Conservation (phyloP, 306 rosid genomes). For the Purshia tridentata region DNA sequence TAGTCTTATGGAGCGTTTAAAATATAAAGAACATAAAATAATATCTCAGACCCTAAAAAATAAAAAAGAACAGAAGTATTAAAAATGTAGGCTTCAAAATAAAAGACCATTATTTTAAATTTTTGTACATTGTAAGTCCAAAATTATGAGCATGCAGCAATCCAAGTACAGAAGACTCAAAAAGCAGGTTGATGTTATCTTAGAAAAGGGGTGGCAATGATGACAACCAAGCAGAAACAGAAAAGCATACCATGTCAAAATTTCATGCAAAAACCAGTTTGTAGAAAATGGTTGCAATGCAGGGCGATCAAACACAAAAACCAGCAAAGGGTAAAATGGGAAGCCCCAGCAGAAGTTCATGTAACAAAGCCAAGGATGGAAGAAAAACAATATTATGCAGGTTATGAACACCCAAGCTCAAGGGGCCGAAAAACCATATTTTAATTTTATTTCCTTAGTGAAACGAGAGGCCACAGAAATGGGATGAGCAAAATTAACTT, state of each 20-base stretch:
- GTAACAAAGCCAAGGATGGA: not conserved
- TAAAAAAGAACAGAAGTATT: too few relatives aligned
- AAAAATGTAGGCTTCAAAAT: too few relatives aligned
- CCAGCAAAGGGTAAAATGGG: not conserved
- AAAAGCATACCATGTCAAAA: not conserved
- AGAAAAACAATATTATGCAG: not conserved
- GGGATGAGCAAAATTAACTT: slow-evolving; percentile 22
- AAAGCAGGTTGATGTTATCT: too few relatives aligned
- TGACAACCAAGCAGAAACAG: not conserved
- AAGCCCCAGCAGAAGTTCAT: not conserved
- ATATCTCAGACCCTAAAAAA: too few relatives aligned
- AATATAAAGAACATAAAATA: too few relatives aligned
- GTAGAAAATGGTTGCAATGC: not conserved
- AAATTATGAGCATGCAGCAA: too few relatives aligned
- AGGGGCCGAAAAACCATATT: slow-evolving; percentile 18
- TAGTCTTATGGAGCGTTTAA: too few relatives aligned
- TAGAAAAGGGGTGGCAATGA: too few relatives aligned
- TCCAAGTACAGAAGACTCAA: too few relatives aligned
- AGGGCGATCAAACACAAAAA: not conserved
- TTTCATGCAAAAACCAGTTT: not conserved
- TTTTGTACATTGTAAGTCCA: too few relatives aligned
- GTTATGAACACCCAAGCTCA: slow-evolving; percentile 4
- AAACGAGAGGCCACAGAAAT: slow-evolving; percentile 31
- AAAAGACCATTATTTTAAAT: too few relatives aligned
- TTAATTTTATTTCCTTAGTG: slow-evolving; percentile 41